These are phyloP conservation scores for Pholiota adiposa DNA, from an alignment of 1,284 basidiomycete genomes.

Conservation along the genomic window DNA sequence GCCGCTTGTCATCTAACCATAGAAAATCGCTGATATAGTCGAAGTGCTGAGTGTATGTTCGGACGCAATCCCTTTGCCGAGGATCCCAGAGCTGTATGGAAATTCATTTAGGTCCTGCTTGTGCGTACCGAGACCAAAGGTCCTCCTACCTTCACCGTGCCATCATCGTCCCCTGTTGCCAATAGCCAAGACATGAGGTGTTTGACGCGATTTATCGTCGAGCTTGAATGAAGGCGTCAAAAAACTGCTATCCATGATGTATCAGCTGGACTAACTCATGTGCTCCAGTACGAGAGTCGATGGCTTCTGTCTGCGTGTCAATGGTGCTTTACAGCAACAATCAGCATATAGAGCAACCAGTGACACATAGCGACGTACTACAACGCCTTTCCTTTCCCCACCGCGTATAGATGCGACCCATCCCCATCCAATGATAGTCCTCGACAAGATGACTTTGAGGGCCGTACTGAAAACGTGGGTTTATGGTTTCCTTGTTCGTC, in stretches of 20 bases:
- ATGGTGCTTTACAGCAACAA: conserved; percentile 53
- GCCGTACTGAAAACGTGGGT: conserved; percentile 58
- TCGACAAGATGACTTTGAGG: conserved; percentile 79
- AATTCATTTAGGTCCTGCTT: conserved; percentile 1
- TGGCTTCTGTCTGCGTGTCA: conserved; percentile 69
- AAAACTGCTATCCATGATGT: conserved; percentile 19
- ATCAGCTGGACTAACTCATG: conserved; percentile 73
- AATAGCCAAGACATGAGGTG: conserved; percentile 71
- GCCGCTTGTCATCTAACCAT: conserved; percentile 85
- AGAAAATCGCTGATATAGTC: conserved; percentile 96
- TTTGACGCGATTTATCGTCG: conserved; percentile 85
- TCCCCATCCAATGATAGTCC: conserved; percentile 67
- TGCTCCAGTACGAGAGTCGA: conserved; percentile 64
- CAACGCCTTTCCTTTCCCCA: conserved; percentile 84
- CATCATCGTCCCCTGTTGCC: conserved; percentile 92
- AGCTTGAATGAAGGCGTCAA: conserved; percentile 53
- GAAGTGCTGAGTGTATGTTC: conserved; percentile 86
- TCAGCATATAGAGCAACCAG: conserved; percentile 11
- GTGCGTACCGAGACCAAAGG: not conserved
- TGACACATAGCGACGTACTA: conserved; percentile 56
- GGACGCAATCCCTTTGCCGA: conserved; percentile 64
- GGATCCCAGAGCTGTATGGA: conserved; percentile 84
- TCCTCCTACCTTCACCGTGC: conserved; percentile 80
- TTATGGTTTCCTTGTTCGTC: conserved; percentile 65
- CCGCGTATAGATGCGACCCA: conserved; percentile 73